Conservation (phyloP, 768 basidiomycete genomes). For the Dentipellis sp. region DNA sequence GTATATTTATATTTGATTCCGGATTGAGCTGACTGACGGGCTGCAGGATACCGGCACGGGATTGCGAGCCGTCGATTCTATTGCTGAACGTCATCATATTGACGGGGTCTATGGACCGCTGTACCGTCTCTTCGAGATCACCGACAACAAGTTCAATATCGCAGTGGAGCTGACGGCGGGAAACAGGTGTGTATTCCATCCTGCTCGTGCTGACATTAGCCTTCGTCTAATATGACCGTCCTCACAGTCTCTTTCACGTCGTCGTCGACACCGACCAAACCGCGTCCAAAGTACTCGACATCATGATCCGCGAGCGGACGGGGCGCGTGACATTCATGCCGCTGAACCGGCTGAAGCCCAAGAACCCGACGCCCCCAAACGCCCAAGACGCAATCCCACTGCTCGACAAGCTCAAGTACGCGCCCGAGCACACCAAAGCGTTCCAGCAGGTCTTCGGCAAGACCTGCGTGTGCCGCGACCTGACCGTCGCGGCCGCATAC, state of each 20-base stretch:
- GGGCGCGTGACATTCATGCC: slow-evolving; percentile 99
- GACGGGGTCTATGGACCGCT: slow-evolving; percentile 89
- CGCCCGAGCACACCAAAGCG: slow-evolving; percentile 62
- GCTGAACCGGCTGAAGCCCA: slow-evolving; percentile 85
- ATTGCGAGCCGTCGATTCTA: slow-evolving; percentile 76
- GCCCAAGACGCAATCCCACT: slow-evolving; percentile 75
- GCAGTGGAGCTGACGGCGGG: slow-evolving; percentile 94
- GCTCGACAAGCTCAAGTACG: slow-evolving; percentile 74
- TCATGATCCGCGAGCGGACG: slow-evolving; percentile 89
- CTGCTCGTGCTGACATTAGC: background rate
- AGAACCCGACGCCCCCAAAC: slow-evolving; percentile 53
- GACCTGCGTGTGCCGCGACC: slow-evolving; percentile 90
- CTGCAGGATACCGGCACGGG: slow-evolving; percentile 86
- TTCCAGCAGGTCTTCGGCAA: slow-evolving; percentile 97
- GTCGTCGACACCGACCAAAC: slow-evolving; percentile 97
- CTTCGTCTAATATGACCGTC: background rate
- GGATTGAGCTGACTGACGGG: slow-evolving; percentile 2
- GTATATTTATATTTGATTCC: background rate
- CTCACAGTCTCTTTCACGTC: slow-evolving; percentile 93
- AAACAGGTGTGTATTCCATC: slow-evolving; percentile 55
- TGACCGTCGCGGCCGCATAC: slow-evolving; percentile 88
- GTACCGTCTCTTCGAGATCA: slow-evolving; percentile 87
- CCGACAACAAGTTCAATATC: slow-evolving; percentile 81
- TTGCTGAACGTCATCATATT: slow-evolving; percentile 65
- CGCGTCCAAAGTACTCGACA: slow-evolving; percentile 81